Conservation (phyloP, 176 grass and related monocot species). For the Tillandsia fasciculata region DNA sequence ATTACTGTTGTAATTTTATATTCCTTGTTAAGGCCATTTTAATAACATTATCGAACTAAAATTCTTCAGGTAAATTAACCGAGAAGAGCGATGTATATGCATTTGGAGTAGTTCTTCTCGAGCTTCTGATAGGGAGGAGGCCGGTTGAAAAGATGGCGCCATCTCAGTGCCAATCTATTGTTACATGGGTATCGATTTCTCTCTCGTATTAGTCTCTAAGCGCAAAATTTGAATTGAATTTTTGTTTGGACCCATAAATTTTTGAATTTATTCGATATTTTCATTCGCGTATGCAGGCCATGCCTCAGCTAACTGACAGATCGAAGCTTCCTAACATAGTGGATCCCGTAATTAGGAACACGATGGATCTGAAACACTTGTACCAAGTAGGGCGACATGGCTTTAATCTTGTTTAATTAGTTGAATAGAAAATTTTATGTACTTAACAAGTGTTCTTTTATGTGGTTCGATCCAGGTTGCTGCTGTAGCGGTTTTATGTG, state of each 20-base stretch:
- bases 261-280: neutral
- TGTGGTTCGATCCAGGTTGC: slow-evolving; percentile 58
- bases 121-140: slow-evolving; percentile 28
- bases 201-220: neutral
- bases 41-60: neutral
- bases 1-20: too few relatives aligned
- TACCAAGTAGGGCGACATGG: slow-evolving; percentile 56
- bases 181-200: slow-evolving; percentile 62
- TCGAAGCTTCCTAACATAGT: slow-evolving; percentile 80
- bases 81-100: slow-evolving; percentile 3
- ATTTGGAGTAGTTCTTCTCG: slow-evolving; percentile 1
- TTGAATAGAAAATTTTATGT: slow-evolving; percentile 2
- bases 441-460: neutral
- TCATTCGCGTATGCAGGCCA: slow-evolving; percentile 45
- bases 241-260: neutral
- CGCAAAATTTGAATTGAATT: neutral
- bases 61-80: slow-evolving; percentile 32
- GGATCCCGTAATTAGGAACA: slow-evolving; percentile 86
- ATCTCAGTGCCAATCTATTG: slow-evolving; percentile 83
- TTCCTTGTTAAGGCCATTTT: neutral
- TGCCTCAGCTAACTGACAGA: slow-evolving; percentile 93
- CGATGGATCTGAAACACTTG: slow-evolving; percentile 88
- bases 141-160: slow-evolving; percentile 84
- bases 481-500: slow-evolving; percentile 78
- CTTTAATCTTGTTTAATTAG: neutral